These are phyloP conservation scores for Macrotyloma uniflorum DNA, from an alignment of 306 rosid species.

Conservation along the genomic window DNA sequence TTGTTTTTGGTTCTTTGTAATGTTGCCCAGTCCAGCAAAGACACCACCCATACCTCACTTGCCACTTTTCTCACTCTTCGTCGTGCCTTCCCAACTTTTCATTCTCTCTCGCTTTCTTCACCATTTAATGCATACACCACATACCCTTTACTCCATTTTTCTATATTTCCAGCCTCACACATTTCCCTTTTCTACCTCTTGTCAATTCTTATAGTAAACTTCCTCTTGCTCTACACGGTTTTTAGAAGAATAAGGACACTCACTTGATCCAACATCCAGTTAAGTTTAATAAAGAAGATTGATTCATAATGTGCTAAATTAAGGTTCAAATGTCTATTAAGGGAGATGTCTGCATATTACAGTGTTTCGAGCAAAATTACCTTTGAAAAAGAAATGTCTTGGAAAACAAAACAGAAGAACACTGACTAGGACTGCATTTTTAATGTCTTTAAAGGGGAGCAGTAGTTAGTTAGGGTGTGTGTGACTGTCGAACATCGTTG, in stretches of 20 bases:
- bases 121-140: slow-evolving; percentile 1
- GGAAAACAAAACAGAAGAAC: not conserved
- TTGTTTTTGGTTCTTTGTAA: slow-evolving; percentile 42
- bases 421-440: not conserved
- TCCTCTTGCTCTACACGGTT: not conserved
- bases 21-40: slow-evolving; percentile 7
- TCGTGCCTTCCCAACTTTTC: slow-evolving; percentile 27
- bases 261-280: not conserved
- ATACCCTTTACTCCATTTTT: not conserved
- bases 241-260: not conserved
- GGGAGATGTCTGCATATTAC: no score
- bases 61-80: slow-evolving; percentile 30
- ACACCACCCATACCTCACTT: slow-evolving; percentile 33
- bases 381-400: no score
- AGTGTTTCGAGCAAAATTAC: no score
- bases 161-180: not conserved
- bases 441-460: not conserved
- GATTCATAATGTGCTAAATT: not conserved
- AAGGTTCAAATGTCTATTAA: no score
- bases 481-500: not conserved
- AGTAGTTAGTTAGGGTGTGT: not conserved
- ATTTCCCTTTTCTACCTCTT: not conserved
- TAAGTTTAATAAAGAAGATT: no score
- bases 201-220: not conserved
- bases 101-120: slow-evolving; percentile 37